Evolutionary conservation across 2,329 filamentous ascomycete genomes (phyloP).

Genomic region (Escovopsis sp.): DNA sequence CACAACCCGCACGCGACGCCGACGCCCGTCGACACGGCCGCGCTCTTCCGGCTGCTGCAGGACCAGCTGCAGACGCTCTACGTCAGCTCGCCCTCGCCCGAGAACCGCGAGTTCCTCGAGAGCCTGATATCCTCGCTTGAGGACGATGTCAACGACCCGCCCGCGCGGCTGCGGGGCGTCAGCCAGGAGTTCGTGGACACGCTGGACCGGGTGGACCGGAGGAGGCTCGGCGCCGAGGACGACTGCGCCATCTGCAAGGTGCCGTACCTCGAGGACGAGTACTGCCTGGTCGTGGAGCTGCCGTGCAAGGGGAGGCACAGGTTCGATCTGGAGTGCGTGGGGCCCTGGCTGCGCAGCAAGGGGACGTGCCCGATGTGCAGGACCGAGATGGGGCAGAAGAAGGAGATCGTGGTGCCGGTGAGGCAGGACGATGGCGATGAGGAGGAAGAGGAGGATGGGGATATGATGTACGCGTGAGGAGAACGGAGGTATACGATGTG

Average conservation of each 20-base stretch:
- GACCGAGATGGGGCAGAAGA: conserved; percentile 43
- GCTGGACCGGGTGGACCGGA: conserved; percentile 42
- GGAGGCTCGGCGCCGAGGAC: conserved; percentile 34
- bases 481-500: not conserved
- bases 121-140: conserved; percentile 33
- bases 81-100: conserved; percentile 30
- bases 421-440: conserved; percentile 16
- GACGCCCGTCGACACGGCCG: conserved; percentile 43
- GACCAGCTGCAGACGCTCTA: conserved; percentile 41
- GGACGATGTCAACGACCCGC: conserved; percentile 36
- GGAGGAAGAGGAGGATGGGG: conserved; percentile 38
- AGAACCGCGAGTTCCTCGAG: conserved; percentile 35
- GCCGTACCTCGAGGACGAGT: conserved; percentile 44
- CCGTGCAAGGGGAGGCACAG: conserved; percentile 43
- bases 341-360: conserved; percentile 49
- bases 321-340: conserved; percentile 54
- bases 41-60: conserved; percentile 41
- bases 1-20: conserved; percentile 44
- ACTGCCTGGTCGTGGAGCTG: conserved; percentile 48
- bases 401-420: conserved; percentile 24
- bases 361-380: conserved; percentile 51
- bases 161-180: conserved; percentile 37
- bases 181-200: conserved; percentile 43
- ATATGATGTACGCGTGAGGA: conserved; percentile 27
- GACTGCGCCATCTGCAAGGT: conserved; percentile 50